Evolutionary conservation across 2,329 filamentous ascomycete genomes (phyloP).

Genomic region (Plectosphaerella plurivora): DNA sequence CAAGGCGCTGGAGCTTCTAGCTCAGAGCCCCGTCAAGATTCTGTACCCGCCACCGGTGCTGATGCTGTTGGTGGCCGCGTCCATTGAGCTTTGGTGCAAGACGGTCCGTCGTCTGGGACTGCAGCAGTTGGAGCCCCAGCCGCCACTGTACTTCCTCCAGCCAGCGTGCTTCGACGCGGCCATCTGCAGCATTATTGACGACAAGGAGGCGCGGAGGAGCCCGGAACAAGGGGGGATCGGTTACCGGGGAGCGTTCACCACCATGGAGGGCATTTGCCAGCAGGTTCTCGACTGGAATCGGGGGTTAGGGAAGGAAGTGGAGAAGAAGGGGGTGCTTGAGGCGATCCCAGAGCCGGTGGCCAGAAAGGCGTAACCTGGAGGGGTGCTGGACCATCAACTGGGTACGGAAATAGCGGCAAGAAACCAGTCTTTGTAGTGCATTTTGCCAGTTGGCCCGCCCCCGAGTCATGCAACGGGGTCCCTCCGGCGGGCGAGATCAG

Average conservation of each 20-base stretch:
- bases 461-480: too few species aligned
- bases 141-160: conserved; percentile 32
- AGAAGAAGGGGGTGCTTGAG: not conserved
- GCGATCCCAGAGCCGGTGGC: not conserved
- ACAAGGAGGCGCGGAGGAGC: conserved; percentile 27
- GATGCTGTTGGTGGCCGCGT: conserved; percentile 30
- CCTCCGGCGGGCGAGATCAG: too few species aligned
- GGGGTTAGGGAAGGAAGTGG: conserved; percentile 4
- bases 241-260: conserved; percentile 29
- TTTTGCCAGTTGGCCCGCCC: too few species aligned
- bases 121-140: conserved; percentile 21
- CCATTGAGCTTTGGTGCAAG: conserved; percentile 29
- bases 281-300: conserved; percentile 35
- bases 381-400: too few species aligned
- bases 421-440: too few species aligned
- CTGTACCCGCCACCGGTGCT: conserved; percentile 26
- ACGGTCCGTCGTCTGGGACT: conserved; percentile 20
- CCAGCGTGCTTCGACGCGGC: conserved; percentile 31
- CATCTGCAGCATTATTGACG: conserved; percentile 30
- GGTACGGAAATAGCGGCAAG: too few species aligned
- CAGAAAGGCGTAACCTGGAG: conserved; percentile 4
- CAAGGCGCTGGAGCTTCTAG: conserved; percentile 21
- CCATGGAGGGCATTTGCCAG: conserved; percentile 35
- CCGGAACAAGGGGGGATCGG: conserved; percentile 36
- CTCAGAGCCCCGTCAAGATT: conserved; percentile 24